Base-by-base conservation (phyloP, 75 land plant genomes). In the Azolla pinnata region DNA sequence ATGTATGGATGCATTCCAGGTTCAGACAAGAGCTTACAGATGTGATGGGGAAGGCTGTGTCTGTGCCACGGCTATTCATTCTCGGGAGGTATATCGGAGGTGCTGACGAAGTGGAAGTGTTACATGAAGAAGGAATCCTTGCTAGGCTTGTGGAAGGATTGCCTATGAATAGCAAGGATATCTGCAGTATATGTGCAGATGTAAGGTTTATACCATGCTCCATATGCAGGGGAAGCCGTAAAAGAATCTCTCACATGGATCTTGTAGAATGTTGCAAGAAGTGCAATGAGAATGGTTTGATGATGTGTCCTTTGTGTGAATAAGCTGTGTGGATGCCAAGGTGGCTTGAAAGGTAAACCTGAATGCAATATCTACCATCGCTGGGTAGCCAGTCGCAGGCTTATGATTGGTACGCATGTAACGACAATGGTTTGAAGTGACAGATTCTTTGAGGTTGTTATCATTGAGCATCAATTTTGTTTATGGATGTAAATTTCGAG, bases 201-300 rank as follows among this genome's bases (percentile, higher is more conserved):
- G 44, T 79, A 25, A 63, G 93, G 62, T 88, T 88, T 54, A 65
- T 88, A 40, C 80, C 77, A 0, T 88, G 93, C 67, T 68, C 73
- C 32, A 71, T 67, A 0, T 88, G 93, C 59, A 69, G 69, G 0
- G 93, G 93, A 14, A 88, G 93, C 66, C 75, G 88, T 61, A 88
- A 84, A 56, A 60, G 81, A 0, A 77, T 67, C 44, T 61, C 57
- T 1, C 38, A 20, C 26, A 54, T 23, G 9, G 61, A 18, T 16
- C 31, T 12, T 1, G n/a, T 54, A 18, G 29, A 20, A 21, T 44
- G 84, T 1, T 88, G 93, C 46, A 67, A 68, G 1, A 67, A 84
- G 35, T 88, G 93, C 60, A 88, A 88, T 55, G 93, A 88, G 53
- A 84, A 88, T 56, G 93, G 93, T 0, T 65, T 88, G 7, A 60